Evolutionary conservation across 768 basidiomycete species (phyloP), one percentile per base, ranked within the genome.

Genomic region (Boletus insuetus): DNA sequence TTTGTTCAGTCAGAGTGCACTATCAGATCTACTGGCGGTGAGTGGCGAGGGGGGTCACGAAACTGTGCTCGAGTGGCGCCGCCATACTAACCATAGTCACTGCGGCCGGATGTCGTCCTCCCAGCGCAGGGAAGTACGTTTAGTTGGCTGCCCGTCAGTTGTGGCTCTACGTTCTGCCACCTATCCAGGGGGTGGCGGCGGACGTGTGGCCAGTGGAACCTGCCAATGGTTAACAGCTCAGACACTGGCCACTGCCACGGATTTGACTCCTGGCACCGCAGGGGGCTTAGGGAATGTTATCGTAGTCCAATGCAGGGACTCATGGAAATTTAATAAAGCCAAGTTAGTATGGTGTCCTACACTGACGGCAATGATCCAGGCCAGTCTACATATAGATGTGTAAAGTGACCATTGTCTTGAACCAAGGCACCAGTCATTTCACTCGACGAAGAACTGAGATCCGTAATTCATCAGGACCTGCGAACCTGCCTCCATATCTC

Each of bases 401-500:
- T 35, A 40, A 49, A 22, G n/a, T 46, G 22, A 26, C 40, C 7
- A 17, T 34, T 17, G 22, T 14, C 8, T 10, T 14, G 37, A 19
- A 22, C n/a, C 17, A 29, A 39, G 39, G 17, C 22, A 31, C 49
- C 17, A n/a, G 3, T 16, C 31, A 20, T 26, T 42, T 59, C 44
- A 61, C 45, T 55, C 41, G 39, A 44, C 31, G 55, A 83, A 83
- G 59, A 84, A 83, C 6, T 61, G 60, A 0, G 74, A 65, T 0
- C 86, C 86, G 56, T 87, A 87, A 58, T 86, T 70, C 54, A 87
- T 77, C 35, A 82, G 69, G 3, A 87, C 59, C 56, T 87, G 84
- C 9, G 77, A 72, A 3, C 78, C 80, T 3, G 72, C 62, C 20
- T 67, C 53, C 4, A 84, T 67, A 14, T 64, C 55, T n/a, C 69